Conservation (phyloP, 2,329 filamentous ascomycete genomes). For the Fusarium tricinctum region DNA sequence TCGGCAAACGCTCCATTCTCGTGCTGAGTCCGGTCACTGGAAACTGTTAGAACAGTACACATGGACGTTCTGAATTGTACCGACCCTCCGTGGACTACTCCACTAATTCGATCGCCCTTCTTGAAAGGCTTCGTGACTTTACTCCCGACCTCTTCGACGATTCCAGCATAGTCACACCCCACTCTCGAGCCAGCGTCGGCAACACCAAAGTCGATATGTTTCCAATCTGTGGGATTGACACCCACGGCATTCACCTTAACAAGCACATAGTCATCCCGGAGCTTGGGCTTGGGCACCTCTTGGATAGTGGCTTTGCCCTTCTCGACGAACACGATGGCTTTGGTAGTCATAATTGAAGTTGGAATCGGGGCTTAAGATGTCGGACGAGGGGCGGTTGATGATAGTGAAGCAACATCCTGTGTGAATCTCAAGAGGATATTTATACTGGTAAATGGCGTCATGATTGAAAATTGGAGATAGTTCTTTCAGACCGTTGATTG, state of each 20-base stretch:
- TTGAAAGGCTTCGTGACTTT: conserved; percentile 56
- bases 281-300: conserved; percentile 10
- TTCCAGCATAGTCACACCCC: conserved; percentile 64
- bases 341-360: conserved; percentile 13
- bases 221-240: conserved; percentile 55
- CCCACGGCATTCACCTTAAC: conserved; percentile 53
- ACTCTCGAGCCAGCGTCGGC: conserved; percentile 38
- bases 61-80: not conserved
- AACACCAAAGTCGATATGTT: conserved; percentile 46
- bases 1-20: conserved; percentile 59
- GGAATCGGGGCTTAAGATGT: not conserved
- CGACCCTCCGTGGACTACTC: conserved; percentile 28
- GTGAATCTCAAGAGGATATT: too few relatives aligned
- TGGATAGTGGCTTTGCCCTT: conserved; percentile 19
- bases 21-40: conserved; percentile 16
- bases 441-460: too few relatives aligned
- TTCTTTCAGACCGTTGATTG: not conserved
- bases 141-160: conserved; percentile 61
- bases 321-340: conserved; percentile 19
- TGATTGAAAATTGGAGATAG: not conserved
- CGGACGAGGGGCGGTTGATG: not conserved
- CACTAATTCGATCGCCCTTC: conserved; percentile 62
- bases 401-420: not conserved
- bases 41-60: not conserved
- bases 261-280: conserved; percentile 48